Percentiles rank a stretch among this genome's conserved stretches.
These are phyloP conservation scores for Groenewaldozyma sp. DNA, from an alignment of 1,139 yeast genomes.

Conservation along the genomic window DNA sequence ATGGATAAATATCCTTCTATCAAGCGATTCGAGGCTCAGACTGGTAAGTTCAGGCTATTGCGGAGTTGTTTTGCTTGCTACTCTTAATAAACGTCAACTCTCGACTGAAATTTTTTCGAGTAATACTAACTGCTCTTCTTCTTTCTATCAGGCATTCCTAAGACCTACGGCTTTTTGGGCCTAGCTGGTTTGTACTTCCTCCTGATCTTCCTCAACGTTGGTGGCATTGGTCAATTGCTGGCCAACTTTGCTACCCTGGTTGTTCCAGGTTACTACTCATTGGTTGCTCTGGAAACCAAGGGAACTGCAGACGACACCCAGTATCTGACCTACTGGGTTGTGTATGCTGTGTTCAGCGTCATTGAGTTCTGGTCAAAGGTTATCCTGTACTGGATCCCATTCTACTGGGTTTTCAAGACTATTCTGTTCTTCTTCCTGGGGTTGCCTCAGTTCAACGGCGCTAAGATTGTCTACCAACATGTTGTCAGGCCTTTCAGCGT, in stretches of 20 bases:
- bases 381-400: slow-evolving; percentile 89
- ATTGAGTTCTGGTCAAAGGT: slow-evolving; percentile 94
- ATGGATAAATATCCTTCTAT: slow-evolving; percentile 29
- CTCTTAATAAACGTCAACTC: no score
- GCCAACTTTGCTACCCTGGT: slow-evolving; percentile 89
- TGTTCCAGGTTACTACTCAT: slow-evolving; percentile 83
- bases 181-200: slow-evolving; percentile 58
- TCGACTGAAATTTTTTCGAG: no score
- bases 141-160: slow-evolving; percentile 52
- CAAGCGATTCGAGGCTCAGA: slow-evolving; percentile 28
- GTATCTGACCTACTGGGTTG: slow-evolving; percentile 92
- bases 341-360: slow-evolving; percentile 82
- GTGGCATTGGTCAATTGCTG: slow-evolving; percentile 83
- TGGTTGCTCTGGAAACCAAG: slow-evolving; percentile 70
- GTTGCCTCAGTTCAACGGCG: slow-evolving; percentile 82
- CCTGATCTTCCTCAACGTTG: slow-evolving; percentile 76
- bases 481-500: slow-evolving; percentile 68
- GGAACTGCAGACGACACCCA: slow-evolving; percentile 70
- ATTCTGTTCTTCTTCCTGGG: slow-evolving; percentile 80
- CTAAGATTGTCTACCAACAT: slow-evolving; percentile 54
- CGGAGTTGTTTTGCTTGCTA: no score
- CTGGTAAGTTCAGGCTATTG: slow-evolving; percentile 14
- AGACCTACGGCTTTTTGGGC: slow-evolving; percentile 74
- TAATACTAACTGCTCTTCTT: not conserved
- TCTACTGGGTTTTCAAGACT: slow-evolving; percentile 91